Conservation (phyloP, 2,329 filamentous ascomycete genomes). For the Blumeria graminis region DNA sequence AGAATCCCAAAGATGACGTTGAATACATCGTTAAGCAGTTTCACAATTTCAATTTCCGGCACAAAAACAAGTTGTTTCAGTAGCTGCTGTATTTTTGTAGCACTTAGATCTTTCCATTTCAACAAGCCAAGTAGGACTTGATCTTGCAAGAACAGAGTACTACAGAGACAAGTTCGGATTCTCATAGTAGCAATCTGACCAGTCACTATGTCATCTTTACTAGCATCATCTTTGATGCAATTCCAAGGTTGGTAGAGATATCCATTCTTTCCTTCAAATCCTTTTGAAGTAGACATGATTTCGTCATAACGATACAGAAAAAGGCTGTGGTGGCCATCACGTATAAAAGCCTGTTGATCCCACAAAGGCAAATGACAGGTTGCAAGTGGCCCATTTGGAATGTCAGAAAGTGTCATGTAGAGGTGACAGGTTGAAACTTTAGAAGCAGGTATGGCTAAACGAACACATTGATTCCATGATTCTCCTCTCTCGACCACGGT, state of each 20-base stretch:
- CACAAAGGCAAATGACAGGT: slow-evolving; percentile 84
- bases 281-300: slow-evolving; percentile 45
- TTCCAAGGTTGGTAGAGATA: slow-evolving; percentile 73
- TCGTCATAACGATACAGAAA: slow-evolving; percentile 84
- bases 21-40: slow-evolving; percentile 70
- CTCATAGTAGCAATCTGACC: slow-evolving; percentile 60
- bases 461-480: slow-evolving; percentile 70
- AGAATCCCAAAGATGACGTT: slow-evolving; percentile 79
- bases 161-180: slow-evolving; percentile 71
- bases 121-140: slow-evolving; percentile 61
- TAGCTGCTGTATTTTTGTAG: slow-evolving; percentile 46
- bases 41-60: slow-evolving; percentile 92
- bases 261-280: slow-evolving; percentile 43
- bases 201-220: slow-evolving; percentile 48
- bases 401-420: slow-evolving; percentile 71
- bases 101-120: slow-evolving; percentile 58
- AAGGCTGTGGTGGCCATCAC: slow-evolving; percentile 60
- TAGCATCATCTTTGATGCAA: slow-evolving; percentile 38
- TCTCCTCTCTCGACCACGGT: slow-evolving; percentile 57
- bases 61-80: slow-evolving; percentile 77
- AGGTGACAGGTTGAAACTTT: slow-evolving; percentile 69
- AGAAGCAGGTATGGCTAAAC: slow-evolving; percentile 51
- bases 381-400: slow-evolving; percentile 71
- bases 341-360: slow-evolving; percentile 73
- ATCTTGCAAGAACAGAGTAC: slow-evolving; percentile 85